These are phyloP conservation scores for Thalassiosira exigua DNA, from an alignment of 352 stramenopile species.

Conservation along the genomic window DNA sequence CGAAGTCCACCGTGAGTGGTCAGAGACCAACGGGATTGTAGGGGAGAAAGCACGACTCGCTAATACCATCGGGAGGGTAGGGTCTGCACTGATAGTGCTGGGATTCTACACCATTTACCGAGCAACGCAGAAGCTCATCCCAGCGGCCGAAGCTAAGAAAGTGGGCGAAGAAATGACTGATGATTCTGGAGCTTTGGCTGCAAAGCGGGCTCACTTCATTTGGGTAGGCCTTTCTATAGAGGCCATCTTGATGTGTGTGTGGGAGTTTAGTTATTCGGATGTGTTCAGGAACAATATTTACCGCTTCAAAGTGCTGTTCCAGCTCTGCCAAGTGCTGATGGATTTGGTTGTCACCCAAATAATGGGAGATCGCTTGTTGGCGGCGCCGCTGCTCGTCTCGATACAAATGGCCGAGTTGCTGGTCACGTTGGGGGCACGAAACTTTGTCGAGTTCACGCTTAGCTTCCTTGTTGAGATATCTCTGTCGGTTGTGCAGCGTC, in stretches of 20 bases:
- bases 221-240: constrained; percentile 88
- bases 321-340: constrained; percentile 51
- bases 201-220: constrained; percentile 93
- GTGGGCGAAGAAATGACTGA: constrained; percentile 81
- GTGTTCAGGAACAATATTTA: constrained; percentile 92
- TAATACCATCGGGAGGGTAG: constrained; percentile 60
- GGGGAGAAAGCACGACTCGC: constrained; percentile 41
- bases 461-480: constrained; percentile 93
- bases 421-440: constrained; percentile 93
- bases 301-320: constrained; percentile 57
- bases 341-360: constrained; percentile 64
- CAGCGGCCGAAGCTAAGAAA: constrained; percentile 58
- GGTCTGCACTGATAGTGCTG: constrained; percentile 58
- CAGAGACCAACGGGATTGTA: constrained; percentile 26
- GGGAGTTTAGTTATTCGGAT: constrained; percentile 96
- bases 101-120: constrained; percentile 52
- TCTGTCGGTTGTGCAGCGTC: constrained; percentile 91
- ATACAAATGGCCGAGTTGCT: constrained; percentile 91
- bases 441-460: constrained; percentile 95
- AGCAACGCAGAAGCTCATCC: constrained; percentile 84
- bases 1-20: constrained; percentile 55
- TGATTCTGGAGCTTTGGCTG: constrained; percentile 73
- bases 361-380: constrained; percentile 91
- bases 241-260: constrained; percentile 90
- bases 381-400: constrained; percentile 90